Evolutionary conservation across 164 flowering plant genomes (phyloP).

Genomic region (Kingdonia uniflora): DNA sequence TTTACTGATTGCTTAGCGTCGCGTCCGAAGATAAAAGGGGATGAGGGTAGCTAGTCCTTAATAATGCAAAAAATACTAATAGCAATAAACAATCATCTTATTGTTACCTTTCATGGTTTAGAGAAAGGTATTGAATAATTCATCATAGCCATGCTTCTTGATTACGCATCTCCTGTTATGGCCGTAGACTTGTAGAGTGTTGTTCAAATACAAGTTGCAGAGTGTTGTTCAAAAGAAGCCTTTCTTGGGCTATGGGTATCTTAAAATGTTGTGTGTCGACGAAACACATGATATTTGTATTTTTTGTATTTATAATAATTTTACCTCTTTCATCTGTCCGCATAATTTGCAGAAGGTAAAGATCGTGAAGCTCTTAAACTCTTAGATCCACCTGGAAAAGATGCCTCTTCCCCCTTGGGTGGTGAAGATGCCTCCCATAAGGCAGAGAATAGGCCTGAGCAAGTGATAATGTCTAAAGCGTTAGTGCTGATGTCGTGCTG

Average conservation of each 20-base stretch:
- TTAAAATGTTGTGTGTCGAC: too few relatives aligned
- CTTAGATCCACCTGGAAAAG: slow-evolving; percentile 66
- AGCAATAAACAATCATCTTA: slow-evolving; percentile 38
- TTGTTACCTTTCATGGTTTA: slow-evolving; percentile 56
- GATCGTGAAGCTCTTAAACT: slow-evolving; percentile 28
- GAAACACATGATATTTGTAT: too few relatives aligned
- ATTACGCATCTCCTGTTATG: not conserved
- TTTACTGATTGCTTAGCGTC: slow-evolving; percentile 57
- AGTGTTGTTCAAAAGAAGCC: too few relatives aligned
- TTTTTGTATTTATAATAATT: not conserved
- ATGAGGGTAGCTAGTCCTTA: slow-evolving; percentile 66
- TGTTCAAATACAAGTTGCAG: too few relatives aligned
- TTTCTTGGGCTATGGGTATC: too few relatives aligned
- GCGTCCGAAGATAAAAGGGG: slow-evolving; percentile 74
- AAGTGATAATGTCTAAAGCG: slow-evolving; percentile 23
- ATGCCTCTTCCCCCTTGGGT: slow-evolving; percentile 59
- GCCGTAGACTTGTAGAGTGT: too few relatives aligned
- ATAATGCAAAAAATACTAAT: slow-evolving; percentile 67
- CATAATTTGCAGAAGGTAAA: slow-evolving; percentile 37
- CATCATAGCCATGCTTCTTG: not conserved
- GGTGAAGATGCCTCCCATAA: slow-evolving; percentile 25
- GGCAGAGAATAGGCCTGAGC: slow-evolving; percentile 31
- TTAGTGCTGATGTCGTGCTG: slow-evolving; percentile 50
- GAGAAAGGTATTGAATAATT: slow-evolving; percentile 57
- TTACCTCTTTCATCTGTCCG: not conserved